Conservation (phyloP, 2,329 filamentous ascomycete genomes). For the Pyrenophora tritici-repentis region DNA sequence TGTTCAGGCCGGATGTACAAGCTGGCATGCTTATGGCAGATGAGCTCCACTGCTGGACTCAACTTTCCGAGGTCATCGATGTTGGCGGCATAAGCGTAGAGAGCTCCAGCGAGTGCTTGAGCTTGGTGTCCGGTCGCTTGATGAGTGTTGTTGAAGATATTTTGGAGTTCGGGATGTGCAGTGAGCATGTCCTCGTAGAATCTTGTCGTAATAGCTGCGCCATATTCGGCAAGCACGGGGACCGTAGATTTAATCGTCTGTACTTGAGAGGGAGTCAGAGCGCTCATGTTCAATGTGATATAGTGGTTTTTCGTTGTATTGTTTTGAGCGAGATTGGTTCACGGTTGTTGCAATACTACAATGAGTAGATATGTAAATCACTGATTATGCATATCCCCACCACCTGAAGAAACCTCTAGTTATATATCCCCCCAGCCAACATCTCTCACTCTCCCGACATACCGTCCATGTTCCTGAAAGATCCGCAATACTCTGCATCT, state of each 20-base stretch:
- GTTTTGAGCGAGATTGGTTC: not conserved
- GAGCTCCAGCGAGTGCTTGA: constrained; percentile 69
- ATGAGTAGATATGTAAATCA: not conserved
- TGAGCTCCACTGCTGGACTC: constrained; percentile 64
- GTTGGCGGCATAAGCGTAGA: constrained; percentile 73
- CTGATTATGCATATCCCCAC: not conserved
- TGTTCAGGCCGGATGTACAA: constrained; percentile 71
- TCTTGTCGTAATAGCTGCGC: constrained; percentile 68
- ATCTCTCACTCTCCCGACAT: too few species aligned
- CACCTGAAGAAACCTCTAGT: not conserved
- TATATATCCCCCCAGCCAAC: not conserved
- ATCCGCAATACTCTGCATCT: constrained; percentile 7
- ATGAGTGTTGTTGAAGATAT: constrained; percentile 73
- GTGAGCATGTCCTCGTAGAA: constrained; percentile 74
- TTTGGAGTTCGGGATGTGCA: constrained; percentile 68
- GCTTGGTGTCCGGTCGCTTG: constrained; percentile 72
- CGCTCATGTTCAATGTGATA: constrained; percentile 22
- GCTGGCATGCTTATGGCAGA: constrained; percentile 77
- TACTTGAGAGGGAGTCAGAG: constrained; percentile 66
- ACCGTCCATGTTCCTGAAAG: constrained; percentile 2
- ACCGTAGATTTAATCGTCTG: constrained; percentile 72
- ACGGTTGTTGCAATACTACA: not conserved
- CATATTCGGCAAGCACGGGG: constrained; percentile 69
- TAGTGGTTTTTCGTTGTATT: not conserved
- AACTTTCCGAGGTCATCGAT: constrained; percentile 70